These are phyloP conservation scores for Amylocystis lapponica DNA, from an alignment of 768 basidiomycete species.

Conservation along the genomic window DNA sequence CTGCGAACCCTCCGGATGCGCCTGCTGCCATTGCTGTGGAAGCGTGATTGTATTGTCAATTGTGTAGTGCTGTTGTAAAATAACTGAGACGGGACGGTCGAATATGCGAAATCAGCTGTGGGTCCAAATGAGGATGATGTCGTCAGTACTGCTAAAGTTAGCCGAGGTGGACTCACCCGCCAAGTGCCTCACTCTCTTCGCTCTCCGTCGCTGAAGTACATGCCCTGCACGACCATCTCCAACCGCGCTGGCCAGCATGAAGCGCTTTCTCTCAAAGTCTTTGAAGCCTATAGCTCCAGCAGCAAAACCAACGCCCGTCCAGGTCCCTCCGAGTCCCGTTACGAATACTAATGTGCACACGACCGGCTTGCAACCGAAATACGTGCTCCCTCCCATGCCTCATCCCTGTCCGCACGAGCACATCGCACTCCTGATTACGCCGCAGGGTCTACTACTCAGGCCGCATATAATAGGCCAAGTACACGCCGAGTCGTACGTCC, in stretches of 20 bases:
- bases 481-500: constrained; percentile 36
- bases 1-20: constrained; percentile 41
- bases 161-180: background rate
- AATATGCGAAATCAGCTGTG: background rate
- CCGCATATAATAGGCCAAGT: constrained; percentile 39
- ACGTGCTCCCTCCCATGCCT: constrained; percentile 61
- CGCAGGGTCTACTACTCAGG: constrained; percentile 61
- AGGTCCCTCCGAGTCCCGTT: background rate
- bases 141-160: background rate
- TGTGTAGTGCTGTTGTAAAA: too few species aligned
- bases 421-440: constrained; percentile 54
- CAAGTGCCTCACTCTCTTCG: too few species aligned
- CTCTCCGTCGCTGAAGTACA: background rate
- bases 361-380: constrained; percentile 51
- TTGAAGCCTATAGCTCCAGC: constrained; percentile 7
- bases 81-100: background rate
- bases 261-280: constrained; percentile 24
- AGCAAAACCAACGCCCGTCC: constrained; percentile 2
- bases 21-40: background rate
- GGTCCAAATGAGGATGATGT: background rate
- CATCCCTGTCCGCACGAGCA: constrained; percentile 70
- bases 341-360: constrained; percentile 20
- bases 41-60: too few species aligned
- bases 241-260: constrained; percentile 22
- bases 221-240: background rate